Percentiles rank a stretch among this genome's conserved stretches.
phyloP scores from a whole-genome alignment of 768 basidiomycete species.

The Lentinula sp. region DNA sequence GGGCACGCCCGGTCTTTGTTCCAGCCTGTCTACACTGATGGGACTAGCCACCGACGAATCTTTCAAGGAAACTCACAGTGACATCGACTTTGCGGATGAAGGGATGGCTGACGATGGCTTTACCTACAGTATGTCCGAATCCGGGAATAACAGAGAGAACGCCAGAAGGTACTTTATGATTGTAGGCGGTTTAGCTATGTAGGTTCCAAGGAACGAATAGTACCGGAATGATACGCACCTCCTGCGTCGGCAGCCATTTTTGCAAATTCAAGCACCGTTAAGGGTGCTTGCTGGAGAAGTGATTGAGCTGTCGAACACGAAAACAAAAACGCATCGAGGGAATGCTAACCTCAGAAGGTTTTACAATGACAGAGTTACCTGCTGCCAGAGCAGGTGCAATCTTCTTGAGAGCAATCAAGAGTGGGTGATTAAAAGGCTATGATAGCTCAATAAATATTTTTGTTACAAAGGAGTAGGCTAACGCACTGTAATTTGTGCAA shows the following conservation, averaged over 20 bases:
- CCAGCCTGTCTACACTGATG: slow-evolving; percentile 47
- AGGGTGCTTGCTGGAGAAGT: slow-evolving; percentile 56
- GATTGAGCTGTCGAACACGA: background rate
- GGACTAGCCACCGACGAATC: background rate
- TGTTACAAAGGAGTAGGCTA: background rate
- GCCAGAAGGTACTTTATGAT: slow-evolving; percentile 59
- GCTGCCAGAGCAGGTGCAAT: slow-evolving; percentile 81
- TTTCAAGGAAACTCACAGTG: slow-evolving; percentile 44
- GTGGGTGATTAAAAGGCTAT: slow-evolving; percentile 84
- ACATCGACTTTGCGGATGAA: slow-evolving; percentile 77
- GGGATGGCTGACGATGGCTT: slow-evolving; percentile 57
- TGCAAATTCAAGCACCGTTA: slow-evolving; percentile 74
- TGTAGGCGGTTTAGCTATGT: background rate
- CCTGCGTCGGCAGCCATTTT: slow-evolving; percentile 60
- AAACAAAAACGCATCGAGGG: background rate
- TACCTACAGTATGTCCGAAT: slow-evolving; percentile 58
- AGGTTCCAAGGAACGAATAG: background rate
- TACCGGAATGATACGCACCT: slow-evolving; percentile 26
- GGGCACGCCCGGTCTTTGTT: slow-evolving; percentile 65
- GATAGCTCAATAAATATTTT: background rate
- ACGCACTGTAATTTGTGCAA: slow-evolving; percentile 75
- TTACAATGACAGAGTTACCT: slow-evolving; percentile 78
- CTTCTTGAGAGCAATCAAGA: slow-evolving; percentile 87
- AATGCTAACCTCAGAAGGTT: slow-evolving; percentile 63
- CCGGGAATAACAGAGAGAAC: slow-evolving; percentile 74